Conservation (phyloP, 345 rosid species). For the Carallia pectinifolia region DNA sequence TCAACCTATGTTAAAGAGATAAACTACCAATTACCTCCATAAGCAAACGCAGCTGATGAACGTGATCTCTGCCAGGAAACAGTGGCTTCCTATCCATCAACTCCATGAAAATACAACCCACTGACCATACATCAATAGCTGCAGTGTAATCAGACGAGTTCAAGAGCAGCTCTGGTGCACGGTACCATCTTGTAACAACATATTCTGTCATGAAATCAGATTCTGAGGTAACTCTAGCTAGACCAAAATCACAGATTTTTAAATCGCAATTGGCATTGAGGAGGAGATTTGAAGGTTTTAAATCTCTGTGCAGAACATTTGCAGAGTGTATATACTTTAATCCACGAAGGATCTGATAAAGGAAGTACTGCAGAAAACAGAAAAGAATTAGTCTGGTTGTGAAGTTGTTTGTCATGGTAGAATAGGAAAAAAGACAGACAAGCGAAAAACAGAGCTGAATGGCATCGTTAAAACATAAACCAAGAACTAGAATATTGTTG, state of each 20-base stretch:
- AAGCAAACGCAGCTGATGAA: constrained; percentile 78
- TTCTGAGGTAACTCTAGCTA: constrained; percentile 86
- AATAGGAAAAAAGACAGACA: not conserved
- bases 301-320: constrained; percentile 90
- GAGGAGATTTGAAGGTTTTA: constrained; percentile 90
- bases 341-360: constrained; percentile 94
- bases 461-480: not conserved
- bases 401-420: not conserved
- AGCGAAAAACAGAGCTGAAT: not conserved
- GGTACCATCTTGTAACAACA: constrained; percentile 98
- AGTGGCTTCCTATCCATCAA: constrained; percentile 72
- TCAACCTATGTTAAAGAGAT: too few species aligned
- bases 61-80: constrained; percentile 87
- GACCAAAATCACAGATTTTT: constrained; percentile 94
- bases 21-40: constrained; percentile 55
- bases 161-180: constrained; percentile 87
- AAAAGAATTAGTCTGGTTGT: constrained; percentile 9
- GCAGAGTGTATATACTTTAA: constrained; percentile 91
- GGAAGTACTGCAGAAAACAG: constrained; percentile 68
- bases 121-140: constrained; percentile 99
- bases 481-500: not conserved
- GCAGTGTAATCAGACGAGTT: constrained; percentile 76
- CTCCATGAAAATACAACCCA: constrained; percentile 92
- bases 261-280: constrained; percentile 67
- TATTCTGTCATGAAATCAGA: constrained; percentile 88